A percentile compares a stretch with the other conserved stretches of the same genome.
These are phyloP conservation scores for Piedraia hortae DNA, from an alignment of 2,329 filamentous ascomycete genomes.

Conservation along the genomic window DNA sequence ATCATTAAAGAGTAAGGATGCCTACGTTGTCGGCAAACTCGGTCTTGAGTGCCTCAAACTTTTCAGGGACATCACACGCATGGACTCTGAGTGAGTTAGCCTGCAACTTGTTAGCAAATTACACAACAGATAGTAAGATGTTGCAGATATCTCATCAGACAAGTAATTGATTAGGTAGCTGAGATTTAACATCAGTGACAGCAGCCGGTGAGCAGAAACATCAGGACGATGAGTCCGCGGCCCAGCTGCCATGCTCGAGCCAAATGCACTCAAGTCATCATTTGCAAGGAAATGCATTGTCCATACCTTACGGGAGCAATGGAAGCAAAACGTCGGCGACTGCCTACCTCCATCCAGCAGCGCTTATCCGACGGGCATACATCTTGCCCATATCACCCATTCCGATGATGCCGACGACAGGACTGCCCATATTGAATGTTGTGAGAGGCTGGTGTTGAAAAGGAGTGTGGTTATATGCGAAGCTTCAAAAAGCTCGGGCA, in stretches of 20 bases:
- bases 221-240: conserved; percentile 48
- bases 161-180: conserved; percentile 77
- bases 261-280: conserved; percentile 99
- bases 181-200: conserved; percentile 97
- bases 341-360: conserved; percentile 85
- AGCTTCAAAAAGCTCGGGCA: too few species aligned
- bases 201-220: conserved; percentile 19
- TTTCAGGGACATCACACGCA: conserved; percentile 80
- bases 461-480: too few species aligned
- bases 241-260: conserved; percentile 73
- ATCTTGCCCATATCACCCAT: conserved; percentile 99
- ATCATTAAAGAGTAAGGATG: conserved; percentile 12
- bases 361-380: conserved; percentile 72
- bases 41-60: conserved; percentile 49
- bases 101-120: too few species aligned
- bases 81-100: conserved; percentile 44
- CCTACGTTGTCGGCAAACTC: conserved; percentile 76
- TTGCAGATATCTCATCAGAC: too few species aligned
- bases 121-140: too few species aligned
- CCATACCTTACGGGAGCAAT: not conserved
- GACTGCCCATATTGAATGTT: conserved; percentile 28
- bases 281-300: conserved; percentile 13
- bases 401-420: conserved; percentile 77
- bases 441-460: too few species aligned
- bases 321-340: conserved; percentile 3